These are phyloP conservation scores for Dictyostelium citrinum DNA, from an alignment of 78 protist genomes.

Conservation along the genomic window DNA sequence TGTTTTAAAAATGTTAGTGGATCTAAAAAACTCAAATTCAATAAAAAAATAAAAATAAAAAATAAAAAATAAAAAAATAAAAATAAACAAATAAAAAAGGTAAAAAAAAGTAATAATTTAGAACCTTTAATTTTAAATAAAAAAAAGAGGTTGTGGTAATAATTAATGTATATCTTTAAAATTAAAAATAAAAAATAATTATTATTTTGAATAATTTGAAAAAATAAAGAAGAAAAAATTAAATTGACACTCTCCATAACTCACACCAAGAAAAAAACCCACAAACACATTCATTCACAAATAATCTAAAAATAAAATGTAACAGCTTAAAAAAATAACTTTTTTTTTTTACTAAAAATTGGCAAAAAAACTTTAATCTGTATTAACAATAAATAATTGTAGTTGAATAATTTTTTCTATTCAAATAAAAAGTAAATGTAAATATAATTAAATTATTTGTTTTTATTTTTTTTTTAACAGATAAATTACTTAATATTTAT, in stretches of 20 bases:
- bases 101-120: no score
- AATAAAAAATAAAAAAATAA: not conserved
- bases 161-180: no score
- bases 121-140: no score
- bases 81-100: no score
- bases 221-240: no score
- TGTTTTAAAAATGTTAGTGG: not conserved
- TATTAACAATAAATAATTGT: not conserved
- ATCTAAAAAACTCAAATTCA: not conserved
- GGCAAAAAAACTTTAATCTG: not conserved
- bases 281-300: not conserved
- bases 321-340: not conserved
- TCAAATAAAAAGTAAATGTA: not conserved
- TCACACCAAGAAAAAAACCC: no score
- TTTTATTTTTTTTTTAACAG: not conserved
- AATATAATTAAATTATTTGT: not conserved
- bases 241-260: no score
- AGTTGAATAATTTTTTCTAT: not conserved
- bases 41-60: not conserved
- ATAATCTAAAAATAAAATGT: not conserved
- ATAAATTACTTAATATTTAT: not conserved
- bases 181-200: no score
- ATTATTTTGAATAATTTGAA: no score
- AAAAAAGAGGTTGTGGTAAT: no score
- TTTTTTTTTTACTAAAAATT: not conserved